A percentile compares a stretch with the other conserved stretches of the same genome.
Evolutionary conservation across 2,329 filamentous ascomycete genomes (phyloP).

Genomic region (Calonectria honghensis): DNA sequence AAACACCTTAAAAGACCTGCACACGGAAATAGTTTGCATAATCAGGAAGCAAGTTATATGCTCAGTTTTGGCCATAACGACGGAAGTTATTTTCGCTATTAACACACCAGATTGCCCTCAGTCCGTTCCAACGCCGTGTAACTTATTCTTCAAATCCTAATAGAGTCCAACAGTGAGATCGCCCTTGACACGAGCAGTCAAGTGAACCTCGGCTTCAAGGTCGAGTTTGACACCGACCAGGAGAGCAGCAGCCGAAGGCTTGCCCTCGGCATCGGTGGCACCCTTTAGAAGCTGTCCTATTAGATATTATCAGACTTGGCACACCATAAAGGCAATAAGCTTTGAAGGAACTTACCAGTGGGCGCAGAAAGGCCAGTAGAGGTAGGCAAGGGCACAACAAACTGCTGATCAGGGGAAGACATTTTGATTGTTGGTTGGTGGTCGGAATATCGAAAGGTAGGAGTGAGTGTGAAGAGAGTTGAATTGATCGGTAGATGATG

Average conservation of each 20-base stretch:
- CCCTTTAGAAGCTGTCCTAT: slow-evolving; percentile 13
- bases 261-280: too few relatives aligned
- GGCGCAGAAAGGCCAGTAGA: slow-evolving; percentile 13
- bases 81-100: neutral
- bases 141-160: neutral
- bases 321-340: too few relatives aligned
- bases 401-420: slow-evolving; percentile 8
- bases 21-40: too few relatives aligned
- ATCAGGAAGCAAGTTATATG: neutral
- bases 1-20: too few relatives aligned
- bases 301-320: neutral
- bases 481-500: neutral
- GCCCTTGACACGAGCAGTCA: slow-evolving; percentile 21
- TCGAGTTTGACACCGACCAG: slow-evolving; percentile 16
- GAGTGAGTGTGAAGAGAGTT: slow-evolving; percentile 6
- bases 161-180: slow-evolving; percentile 12
- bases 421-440: slow-evolving; percentile 17
- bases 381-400: slow-evolving; percentile 18
- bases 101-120: neutral
- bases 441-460: slow-evolving; percentile 7
- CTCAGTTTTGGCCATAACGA: neutral
- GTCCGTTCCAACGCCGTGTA: slow-evolving; percentile 4
- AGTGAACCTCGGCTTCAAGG: slow-evolving; percentile 20
- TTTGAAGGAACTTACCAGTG: neutral
- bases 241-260: neutral